Percentiles rank a stretch among this genome's conserved stretches.
phyloP scores from a whole-genome alignment of 768 basidiomycete species.

The Boletus sensibilis region DNA sequence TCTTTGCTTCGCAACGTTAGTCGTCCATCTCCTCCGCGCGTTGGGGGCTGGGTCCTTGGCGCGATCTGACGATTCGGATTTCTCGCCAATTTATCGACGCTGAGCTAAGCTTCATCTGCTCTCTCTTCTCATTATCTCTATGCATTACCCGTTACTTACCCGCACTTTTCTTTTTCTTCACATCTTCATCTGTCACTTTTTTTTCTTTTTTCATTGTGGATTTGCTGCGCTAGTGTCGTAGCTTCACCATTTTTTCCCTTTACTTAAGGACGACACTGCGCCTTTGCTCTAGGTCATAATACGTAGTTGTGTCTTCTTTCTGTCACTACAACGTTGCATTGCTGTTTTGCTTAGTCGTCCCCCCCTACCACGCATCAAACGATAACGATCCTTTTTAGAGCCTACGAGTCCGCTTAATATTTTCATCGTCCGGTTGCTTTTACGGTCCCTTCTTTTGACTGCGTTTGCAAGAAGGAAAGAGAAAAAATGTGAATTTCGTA shows the following conservation, averaged over 20 bases:
- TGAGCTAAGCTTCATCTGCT: slow-evolving; percentile 20
- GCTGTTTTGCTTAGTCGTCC: slow-evolving; percentile 27
- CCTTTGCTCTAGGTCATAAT: slow-evolving; percentile 30
- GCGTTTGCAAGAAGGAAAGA: slow-evolving; percentile 6
- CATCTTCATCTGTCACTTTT: neutral
- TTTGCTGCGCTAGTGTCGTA: slow-evolving; percentile 26
- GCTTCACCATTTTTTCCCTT: slow-evolving; percentile 6
- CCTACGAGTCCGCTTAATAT: slow-evolving; percentile 24
- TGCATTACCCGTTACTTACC: slow-evolving; percentile 29
- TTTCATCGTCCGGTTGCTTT: slow-evolving; percentile 7
- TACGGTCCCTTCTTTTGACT: slow-evolving; percentile 2
- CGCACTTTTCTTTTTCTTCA: slow-evolving; percentile 16
- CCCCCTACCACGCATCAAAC: slow-evolving; percentile 19
- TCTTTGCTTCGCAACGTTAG: slow-evolving; percentile 74
- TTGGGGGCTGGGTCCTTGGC: slow-evolving; percentile 28
- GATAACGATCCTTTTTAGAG: slow-evolving; percentile 28
- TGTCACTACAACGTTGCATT: slow-evolving; percentile 32
- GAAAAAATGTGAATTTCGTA: neutral
- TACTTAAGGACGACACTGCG: slow-evolving; percentile 29
- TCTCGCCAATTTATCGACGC: slow-evolving; percentile 18
- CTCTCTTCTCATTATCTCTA: slow-evolving; percentile 28
- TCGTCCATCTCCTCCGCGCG: slow-evolving; percentile 18
- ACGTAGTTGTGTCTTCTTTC: slow-evolving; percentile 21
- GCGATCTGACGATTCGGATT: slow-evolving; percentile 13
- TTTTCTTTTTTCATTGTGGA: slow-evolving; percentile 12